Percentiles rank a stretch among this genome's conserved stretches.
phyloP scores from a whole-genome alignment of 2,329 filamentous ascomycete species.

The Pseudogymnoascus sp. region DNA sequence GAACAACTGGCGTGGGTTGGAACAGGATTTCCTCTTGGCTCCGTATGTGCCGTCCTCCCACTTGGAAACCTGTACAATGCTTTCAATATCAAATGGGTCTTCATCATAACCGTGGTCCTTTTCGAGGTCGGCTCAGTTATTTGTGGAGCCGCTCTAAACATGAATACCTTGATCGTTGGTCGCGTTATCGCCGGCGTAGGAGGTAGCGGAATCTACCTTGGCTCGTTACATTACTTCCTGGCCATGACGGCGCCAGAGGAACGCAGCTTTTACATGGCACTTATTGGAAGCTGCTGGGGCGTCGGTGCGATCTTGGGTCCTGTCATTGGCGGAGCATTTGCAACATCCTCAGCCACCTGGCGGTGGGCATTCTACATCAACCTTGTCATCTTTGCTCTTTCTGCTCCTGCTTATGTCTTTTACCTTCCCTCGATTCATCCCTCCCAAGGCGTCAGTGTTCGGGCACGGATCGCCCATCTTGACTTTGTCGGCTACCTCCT shows the following conservation, averaged over 20 bases:
- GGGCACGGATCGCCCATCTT: constrained; percentile 26
- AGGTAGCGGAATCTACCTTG: constrained; percentile 26
- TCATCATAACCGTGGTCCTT: neutral
- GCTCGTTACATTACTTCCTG: constrained; percentile 12
- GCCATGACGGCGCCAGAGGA: constrained; percentile 28
- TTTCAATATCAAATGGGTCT: constrained; percentile 15
- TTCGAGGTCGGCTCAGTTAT: constrained; percentile 19
- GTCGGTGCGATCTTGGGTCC: constrained; percentile 35
- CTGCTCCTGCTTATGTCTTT: constrained; percentile 27
- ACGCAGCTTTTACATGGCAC: constrained; percentile 29
- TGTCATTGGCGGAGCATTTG: constrained; percentile 31
- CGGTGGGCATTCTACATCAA: constrained; percentile 29
- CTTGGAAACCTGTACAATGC: constrained; percentile 12
- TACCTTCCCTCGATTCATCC: constrained; percentile 34
- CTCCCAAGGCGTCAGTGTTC: constrained; percentile 24
- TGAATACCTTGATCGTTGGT: constrained; percentile 23
- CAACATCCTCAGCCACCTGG: constrained; percentile 34
- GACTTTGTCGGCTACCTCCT: constrained; percentile 42
- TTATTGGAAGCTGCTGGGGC: constrained; percentile 31
- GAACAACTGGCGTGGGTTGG: constrained; percentile 37
- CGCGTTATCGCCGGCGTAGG: constrained; percentile 22
- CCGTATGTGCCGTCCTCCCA: constrained; percentile 20
- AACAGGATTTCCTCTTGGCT: constrained; percentile 31
- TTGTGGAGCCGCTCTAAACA: constrained; percentile 23
- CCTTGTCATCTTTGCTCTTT: constrained; percentile 31